These are phyloP conservation scores for Penicillium longicatenatum DNA, from an alignment of 495 filamentous ascomycete genomes.

Conservation along the genomic window DNA sequence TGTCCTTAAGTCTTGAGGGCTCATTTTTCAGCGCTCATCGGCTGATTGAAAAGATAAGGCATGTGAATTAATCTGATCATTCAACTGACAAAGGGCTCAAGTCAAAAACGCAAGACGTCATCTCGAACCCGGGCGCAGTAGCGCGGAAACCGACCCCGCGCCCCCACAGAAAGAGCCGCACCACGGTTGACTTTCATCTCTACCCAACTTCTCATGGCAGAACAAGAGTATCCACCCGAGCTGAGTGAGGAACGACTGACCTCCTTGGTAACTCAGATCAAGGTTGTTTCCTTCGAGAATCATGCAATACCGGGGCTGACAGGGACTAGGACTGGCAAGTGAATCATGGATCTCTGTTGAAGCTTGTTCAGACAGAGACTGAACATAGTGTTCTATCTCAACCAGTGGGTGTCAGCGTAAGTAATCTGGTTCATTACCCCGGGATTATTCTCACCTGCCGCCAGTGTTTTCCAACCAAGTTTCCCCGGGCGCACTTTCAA, in stretches of 20 bases:
- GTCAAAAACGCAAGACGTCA: not conserved
- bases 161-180: not conserved
- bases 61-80: too few species aligned
- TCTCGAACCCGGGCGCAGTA: not conserved
- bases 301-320: conserved; percentile 37
- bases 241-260: conserved; percentile 16
- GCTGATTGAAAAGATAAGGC: too few species aligned
- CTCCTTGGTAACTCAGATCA: conserved; percentile 14
- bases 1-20: too few species aligned
- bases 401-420: conserved; percentile 72
- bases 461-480: conserved; percentile 68
- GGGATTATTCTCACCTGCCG: not conserved
- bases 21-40: too few species aligned
- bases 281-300: not conserved
- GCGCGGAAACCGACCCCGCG: not conserved
- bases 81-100: too few species aligned
- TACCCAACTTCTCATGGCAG: not conserved
- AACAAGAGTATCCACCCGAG: conserved; percentile 8
- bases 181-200: conserved; percentile 1
- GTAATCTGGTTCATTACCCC: not conserved
- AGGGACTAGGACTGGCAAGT: conserved; percentile 73
- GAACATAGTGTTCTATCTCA: conserved; percentile 66
- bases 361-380: conserved; percentile 54
- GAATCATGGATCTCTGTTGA: conserved; percentile 77
- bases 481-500: conserved; percentile 70